A percentile compares a stretch with the other conserved stretches of the same genome.
phyloP scores from a whole-genome alignment of 2,329 filamentous ascomycete species.

The Talaromyces sp. region DNA sequence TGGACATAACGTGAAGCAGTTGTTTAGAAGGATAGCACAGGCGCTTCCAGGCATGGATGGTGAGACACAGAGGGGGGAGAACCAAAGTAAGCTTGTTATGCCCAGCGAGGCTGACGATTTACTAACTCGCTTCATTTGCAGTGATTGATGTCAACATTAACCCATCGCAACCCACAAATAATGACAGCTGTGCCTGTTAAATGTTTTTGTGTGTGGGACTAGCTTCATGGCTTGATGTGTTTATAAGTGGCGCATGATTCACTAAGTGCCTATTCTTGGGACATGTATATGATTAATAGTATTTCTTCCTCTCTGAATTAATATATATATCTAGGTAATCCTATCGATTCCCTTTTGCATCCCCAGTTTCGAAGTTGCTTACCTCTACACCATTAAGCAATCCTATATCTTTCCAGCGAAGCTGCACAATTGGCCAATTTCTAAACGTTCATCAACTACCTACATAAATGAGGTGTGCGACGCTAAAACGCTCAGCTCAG shows the following conservation, averaged over 20 bases:
- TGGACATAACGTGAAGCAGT: slow-evolving; percentile 93
- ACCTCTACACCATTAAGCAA: background rate
- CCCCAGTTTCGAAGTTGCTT: background rate
- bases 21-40: slow-evolving; percentile 97
- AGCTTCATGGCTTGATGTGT: slow-evolving; percentile 17
- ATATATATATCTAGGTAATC: slow-evolving; percentile 1
- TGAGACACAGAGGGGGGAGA: slow-evolving; percentile 69
- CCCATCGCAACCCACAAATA: slow-evolving; percentile 58
- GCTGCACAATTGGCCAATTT: too few species aligned
- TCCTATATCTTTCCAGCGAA: background rate
- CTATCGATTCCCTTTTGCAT: background rate
- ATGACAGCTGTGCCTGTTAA: slow-evolving; percentile 68
- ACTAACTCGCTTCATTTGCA: slow-evolving; percentile 31
- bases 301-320: background rate
- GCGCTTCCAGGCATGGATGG: slow-evolving; percentile 97
- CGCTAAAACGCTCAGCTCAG: too few species aligned
- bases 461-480: too few species aligned
- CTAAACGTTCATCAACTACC: too few species aligned
- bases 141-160: slow-evolving; percentile 94
- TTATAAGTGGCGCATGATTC: slow-evolving; percentile 25
- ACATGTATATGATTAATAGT: slow-evolving; percentile 30
- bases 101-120: background rate
- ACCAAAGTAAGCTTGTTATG: slow-evolving; percentile 62
- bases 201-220: slow-evolving; percentile 7
- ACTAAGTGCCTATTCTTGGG: slow-evolving; percentile 23